Evolutionary conservation across 2,329 filamentous ascomycete genomes (phyloP), one percentile per base, ranked within the genome.

Genomic region (Trichoderma afroharzianum): DNA sequence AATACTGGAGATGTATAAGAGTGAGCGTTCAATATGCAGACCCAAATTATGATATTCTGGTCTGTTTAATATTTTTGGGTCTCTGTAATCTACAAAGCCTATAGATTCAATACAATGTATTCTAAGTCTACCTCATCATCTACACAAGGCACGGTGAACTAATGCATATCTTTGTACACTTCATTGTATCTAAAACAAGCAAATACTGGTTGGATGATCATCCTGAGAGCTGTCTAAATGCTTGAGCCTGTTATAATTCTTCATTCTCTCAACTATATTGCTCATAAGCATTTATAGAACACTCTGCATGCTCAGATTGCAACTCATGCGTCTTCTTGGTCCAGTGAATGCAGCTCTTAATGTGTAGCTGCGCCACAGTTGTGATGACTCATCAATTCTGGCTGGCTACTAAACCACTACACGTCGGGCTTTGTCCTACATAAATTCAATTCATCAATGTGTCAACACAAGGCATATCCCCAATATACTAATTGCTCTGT

Each of bases 381-480:
- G 66, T 81, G 43, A 76, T 74, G 71, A 74, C 71, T 74, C 73
- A 74, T 74, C 73, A 43, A 4, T 7, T 24, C 33, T 43, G 55
- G n/a, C 39, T 61, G 14, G 33, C 58, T 43, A 63, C 58, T 43
- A 63, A 68, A 68, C 36, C 69, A 50, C 39, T 63, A 68, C 58
- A 71, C 63, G 47, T 47, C 30, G 21, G 43, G 43, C 21, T 50
- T 68, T 57, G 63, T 66, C 36, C 33, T 66, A 43, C 33, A 50
- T n/a, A 57, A 43, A 28, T 30, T 58, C 50, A 67, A 36, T 62
- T 32, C 67, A 69, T 62, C 67, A 69, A 28, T 69, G 67, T 30
- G 55, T 57, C 68, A 63, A 70, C 62, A 63, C 68, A 24, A 59
- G 28, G 36, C 57, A 14, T 61, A 62, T 15, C 59, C n/a, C 28